Evolutionary conservation across 1,284 basidiomycete genomes (phyloP), one percentile per base, ranked within the genome.

Genomic region (Vanrija sp.): DNA sequence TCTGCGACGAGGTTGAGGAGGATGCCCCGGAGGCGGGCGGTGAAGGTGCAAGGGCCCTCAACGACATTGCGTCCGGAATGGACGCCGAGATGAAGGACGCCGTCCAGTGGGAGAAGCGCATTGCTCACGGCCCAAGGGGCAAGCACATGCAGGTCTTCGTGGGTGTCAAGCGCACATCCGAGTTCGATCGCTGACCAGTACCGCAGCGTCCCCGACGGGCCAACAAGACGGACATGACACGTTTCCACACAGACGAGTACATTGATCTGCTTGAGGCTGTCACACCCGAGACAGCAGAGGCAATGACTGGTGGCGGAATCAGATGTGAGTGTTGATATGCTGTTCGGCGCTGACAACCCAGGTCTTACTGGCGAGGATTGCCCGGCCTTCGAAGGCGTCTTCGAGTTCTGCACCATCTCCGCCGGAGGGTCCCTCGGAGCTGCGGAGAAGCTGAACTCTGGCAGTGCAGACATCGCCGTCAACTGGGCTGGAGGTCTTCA

Each of bases 401-500:
- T 94, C 66, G 96, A 98, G 68, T 98, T 97, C 69, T 97, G 94
- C 72, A 88, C 91, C 2, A 95, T 98, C 55, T 95, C 91, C 0
- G 93, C 95, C 0, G 95, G 96, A 15, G 96, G 96, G 1, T 92
- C 90, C 3, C 87, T 94, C 69, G 90, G 84, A 60, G 94, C 90
- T 6, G 92, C 95, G 0, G 83, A 89, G 57, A 81, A 87, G 23
- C 81, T 98, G 53, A 84, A 89, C 55, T 83, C 84, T 14, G 93
- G 93, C 1, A 82, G 87, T 2, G 82, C 91, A 4, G 94, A 98
- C 74, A 91, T 97, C 54, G 88, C 88, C 0, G 91, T 98, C 67
- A 98, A 98, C 77, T 98, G 95, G 95, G 91, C 93, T 0, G 95
- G 95, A 7, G 95, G 95, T 1, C 81, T 98, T 10, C 95, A 98